A percentile compares a stretch with the other conserved stretches of the same genome.
Conservation (phyloP, 176 grass and related monocot genomes). For the Carex parvula region DNA sequence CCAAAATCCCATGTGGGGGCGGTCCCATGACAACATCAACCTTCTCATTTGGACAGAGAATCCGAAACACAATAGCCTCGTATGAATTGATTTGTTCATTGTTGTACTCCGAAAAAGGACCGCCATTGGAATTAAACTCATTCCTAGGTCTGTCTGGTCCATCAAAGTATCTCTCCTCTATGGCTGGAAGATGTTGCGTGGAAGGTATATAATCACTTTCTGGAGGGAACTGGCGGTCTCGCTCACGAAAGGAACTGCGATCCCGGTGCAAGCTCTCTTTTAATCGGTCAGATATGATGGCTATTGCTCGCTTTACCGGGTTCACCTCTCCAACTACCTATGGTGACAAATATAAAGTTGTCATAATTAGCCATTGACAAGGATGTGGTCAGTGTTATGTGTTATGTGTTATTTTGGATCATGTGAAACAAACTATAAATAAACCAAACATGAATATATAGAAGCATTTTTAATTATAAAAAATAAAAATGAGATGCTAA, state of each 20-base stretch:
- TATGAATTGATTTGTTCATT: conserved; percentile 45
- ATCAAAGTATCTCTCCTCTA: conserved; percentile 65
- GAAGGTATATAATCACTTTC: conserved; percentile 55
- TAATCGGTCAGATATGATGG: conserved; percentile 69
- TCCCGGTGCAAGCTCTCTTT: conserved; percentile 96
- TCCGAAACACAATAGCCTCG: conserved; percentile 83
- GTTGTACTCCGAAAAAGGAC: conserved; percentile 34
- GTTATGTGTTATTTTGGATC: background rate
- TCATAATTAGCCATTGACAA: background rate
- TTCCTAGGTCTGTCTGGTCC: conserved; percentile 60
- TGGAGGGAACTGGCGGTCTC: conserved; percentile 54
- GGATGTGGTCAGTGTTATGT: background rate
- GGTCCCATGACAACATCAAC: conserved; percentile 51
- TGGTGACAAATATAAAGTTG: background rate
- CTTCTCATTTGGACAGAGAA: conserved; percentile 91
- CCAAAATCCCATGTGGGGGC: conserved; percentile 56
- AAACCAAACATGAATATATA: background rate
- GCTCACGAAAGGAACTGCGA: conserved; percentile 62
- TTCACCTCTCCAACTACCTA: conserved; percentile 85
- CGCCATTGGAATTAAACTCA: conserved; percentile 71
- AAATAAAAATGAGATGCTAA: background rate
- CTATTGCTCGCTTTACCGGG: conserved; percentile 83
- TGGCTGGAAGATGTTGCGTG: conserved; percentile 40
- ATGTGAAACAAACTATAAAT: conserved; percentile 8
- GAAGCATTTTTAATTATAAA: background rate